Evolutionary conservation across 352 stramenopile genomes (phyloP), one percentile per base, ranked within the genome.

Genomic region (Globisporangium splendens): DNA sequence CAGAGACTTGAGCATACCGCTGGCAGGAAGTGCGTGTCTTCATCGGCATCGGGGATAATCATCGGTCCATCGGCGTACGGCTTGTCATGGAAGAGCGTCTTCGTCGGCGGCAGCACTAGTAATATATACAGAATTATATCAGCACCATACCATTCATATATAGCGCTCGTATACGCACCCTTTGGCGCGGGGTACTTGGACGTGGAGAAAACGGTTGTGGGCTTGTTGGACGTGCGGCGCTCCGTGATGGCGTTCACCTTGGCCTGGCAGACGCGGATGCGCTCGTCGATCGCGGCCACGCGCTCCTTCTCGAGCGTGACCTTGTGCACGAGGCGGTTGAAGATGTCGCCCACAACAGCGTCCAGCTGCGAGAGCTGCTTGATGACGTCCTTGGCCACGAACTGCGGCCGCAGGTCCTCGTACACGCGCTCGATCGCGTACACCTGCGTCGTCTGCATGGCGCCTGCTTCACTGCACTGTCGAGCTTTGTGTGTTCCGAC

Each of bases 151-250:
- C n/a, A n/a, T n/a, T 18, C 18, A 28, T 10, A 14, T 48, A 38
- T 11, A 33, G 8, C 5, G 3, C 21, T n/a, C 22, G 14, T 39
- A 46, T 13, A 17, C 4, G 15, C 35, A 73, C 69, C 69, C 66
- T 88, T 86, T 12, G 86, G 86, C 4, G 86, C 83, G 11, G 86
- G 86, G 64, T 92, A 95, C 62, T 90, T 92, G 58, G 86, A 91
- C 24, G 86, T 95, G 22, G 83, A 93, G 68, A 93, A 95, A n/a
- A 95, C 82, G 10, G 86, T 95, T 35, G 86, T 95, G 43, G 86
- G 83, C 53, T 93, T 95, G 69, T 90, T 95, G 51, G 76, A 90
- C 11, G 79, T 81, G 54, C 83, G 79, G 21, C 86, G 83, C 46
- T 84, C 82, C 55, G 82, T 88, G 60, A 95, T 74, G 22, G 80